Conservation (phyloP, 1,284 basidiomycete species). For the Ganoderma multipileum region DNA sequence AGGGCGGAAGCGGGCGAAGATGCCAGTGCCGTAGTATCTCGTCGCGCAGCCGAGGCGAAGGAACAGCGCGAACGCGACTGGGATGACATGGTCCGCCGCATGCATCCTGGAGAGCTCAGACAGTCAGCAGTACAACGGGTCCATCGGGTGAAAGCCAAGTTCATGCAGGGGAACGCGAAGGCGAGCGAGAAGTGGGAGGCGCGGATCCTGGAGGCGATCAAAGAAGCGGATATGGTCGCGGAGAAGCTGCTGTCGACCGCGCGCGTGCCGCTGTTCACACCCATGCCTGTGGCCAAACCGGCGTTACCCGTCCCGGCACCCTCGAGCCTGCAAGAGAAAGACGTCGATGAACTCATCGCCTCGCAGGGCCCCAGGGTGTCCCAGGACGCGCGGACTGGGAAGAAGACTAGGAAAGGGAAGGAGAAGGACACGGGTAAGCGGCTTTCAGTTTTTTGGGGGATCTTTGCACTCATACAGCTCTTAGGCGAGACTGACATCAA, state of each 20-base stretch:
- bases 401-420: constrained; percentile 48
- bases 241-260: constrained; percentile 46
- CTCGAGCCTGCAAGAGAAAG: constrained; percentile 54
- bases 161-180: constrained; percentile 58
- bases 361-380: constrained; percentile 58
- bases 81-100: constrained; percentile 58
- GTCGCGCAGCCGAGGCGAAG: constrained; percentile 64
- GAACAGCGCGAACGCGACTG: constrained; percentile 67
- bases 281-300: constrained; percentile 30
- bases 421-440: constrained; percentile 38
- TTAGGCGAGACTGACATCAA: constrained; percentile 16
- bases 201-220: constrained; percentile 61
- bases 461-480: no score
- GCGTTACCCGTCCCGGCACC: constrained; percentile 44
- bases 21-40: constrained; percentile 56
- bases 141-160: constrained; percentile 58
- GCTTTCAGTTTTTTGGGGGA: not conserved
- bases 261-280: constrained; percentile 30
- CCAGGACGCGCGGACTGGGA: constrained; percentile 36
- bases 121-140: constrained; percentile 57
- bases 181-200: constrained; percentile 66
- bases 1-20: constrained; percentile 62
- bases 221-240: constrained; percentile 57
- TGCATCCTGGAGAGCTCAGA: constrained; percentile 60
- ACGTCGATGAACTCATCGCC: constrained; percentile 60